Base-by-base conservation (phyloP, 1,139 yeast species). In the Yamadazyma atmosphaerica region DNA sequence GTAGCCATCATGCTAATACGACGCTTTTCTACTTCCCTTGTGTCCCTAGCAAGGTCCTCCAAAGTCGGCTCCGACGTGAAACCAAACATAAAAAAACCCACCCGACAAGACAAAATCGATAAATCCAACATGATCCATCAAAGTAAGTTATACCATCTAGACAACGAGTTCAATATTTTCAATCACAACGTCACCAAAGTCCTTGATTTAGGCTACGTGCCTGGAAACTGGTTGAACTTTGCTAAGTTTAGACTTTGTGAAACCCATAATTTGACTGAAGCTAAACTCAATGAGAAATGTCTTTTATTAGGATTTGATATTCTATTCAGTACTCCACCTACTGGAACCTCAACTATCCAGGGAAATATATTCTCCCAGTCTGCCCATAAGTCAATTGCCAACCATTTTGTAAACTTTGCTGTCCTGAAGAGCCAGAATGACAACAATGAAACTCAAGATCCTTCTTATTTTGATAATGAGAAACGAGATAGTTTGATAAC, bases 161-260 rank as follows among this genome's bases (percentile, higher is more conserved):
- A 69, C 44, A 47, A 51, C 12, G 49, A 56, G 21, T 68, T 58
- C 43, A 40, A 46, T 1, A 47, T 71, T 3, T 60, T 70, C 42
- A 49, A 59, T 40, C 19, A 42, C 7, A 35, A 39, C 1, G 65
- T 67, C 3, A 53, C 54, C 4, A 60, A 56, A 36, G 65, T 68
- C 4, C 27, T 72, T 4, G 76, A 72, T 44, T 46, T 71, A 17
- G 98, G 98, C 1, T 92, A 76, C 57, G 95, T 95, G 0, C 98
- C 98, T 0, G 98, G 98, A 0, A 90, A 95, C 25, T 92, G 98
- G 98, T 75, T 90, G 10, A 87, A 83, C 49, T 94, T 86, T 23
- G 84, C 95, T 6, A 55, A 58, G 32, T 44, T 56, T 24, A 50
- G 60, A 23, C 47, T 72, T 42, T 54, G 62, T 30, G 50, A 52